These are phyloP conservation scores for Sporobolomyces phaffii DNA, from an alignment of 768 basidiomycete species.

Conservation along the genomic window DNA sequence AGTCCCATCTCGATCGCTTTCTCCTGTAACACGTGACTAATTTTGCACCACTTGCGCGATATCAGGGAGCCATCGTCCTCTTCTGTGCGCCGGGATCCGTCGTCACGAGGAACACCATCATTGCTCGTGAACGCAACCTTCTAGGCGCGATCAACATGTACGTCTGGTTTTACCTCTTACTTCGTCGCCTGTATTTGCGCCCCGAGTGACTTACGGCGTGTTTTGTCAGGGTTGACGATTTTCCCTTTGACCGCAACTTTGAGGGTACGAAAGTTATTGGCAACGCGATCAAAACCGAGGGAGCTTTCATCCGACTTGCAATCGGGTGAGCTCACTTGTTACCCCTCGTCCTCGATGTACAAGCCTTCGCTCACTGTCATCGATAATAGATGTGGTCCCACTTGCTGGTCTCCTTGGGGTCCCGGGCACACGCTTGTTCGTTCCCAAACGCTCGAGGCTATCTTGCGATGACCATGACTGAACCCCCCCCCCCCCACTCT, in stretches of 20 bases:
- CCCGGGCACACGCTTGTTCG: constrained; percentile 14
- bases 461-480: too few species aligned
- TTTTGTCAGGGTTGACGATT: constrained; percentile 45
- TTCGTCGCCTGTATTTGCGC: too few species aligned
- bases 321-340: constrained; percentile 42
- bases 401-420: constrained; percentile 45
- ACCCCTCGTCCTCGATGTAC: neutral
- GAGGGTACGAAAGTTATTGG: constrained; percentile 45
- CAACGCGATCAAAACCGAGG: constrained; percentile 47
- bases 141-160: constrained; percentile 48
- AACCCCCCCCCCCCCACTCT: neutral
- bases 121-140: constrained; percentile 43
- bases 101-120: constrained; percentile 47
- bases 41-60: too few species aligned
- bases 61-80: constrained; percentile 40
- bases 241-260: constrained; percentile 49
- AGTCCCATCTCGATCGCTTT: constrained; percentile 38
- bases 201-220: neutral
- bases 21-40: neutral
- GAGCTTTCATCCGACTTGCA: constrained; percentile 47
- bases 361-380: neutral
- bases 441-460: too few species aligned
- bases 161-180: neutral
- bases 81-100: constrained; percentile 50
- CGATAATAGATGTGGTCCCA: constrained; percentile 47